Conservation (phyloP, 1,284 basidiomycete genomes). For the Athelia psychrophila region DNA sequence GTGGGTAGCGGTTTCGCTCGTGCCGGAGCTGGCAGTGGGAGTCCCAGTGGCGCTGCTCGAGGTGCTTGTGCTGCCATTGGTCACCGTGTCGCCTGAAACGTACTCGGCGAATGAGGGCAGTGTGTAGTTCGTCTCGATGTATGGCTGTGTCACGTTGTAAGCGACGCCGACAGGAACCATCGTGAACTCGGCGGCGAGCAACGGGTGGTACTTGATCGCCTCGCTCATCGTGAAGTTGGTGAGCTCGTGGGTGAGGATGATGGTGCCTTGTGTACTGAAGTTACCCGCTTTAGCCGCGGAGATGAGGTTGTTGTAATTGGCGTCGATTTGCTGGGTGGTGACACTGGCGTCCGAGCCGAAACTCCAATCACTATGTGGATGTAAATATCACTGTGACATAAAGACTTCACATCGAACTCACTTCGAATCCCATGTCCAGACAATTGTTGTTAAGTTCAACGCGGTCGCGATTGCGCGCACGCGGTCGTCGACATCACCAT, state of each 20-base stretch:
- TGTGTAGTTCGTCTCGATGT: constrained; percentile 38
- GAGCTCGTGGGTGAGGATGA: constrained; percentile 47
- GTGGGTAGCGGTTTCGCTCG: too few relatives aligned
- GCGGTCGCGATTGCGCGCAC: constrained; percentile 62
- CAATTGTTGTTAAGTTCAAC: constrained; percentile 54
- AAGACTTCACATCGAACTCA: too few relatives aligned
- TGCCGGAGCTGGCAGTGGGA: too few relatives aligned
- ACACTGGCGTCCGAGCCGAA: constrained; percentile 32
- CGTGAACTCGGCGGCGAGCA: constrained; percentile 39
- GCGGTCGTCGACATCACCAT: constrained; percentile 51
- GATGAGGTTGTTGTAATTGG: constrained; percentile 40
- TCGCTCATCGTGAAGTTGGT: constrained; percentile 49
- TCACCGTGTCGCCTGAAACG: constrained; percentile 10
- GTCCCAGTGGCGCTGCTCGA: too few relatives aligned
- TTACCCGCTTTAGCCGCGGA: constrained; percentile 34
- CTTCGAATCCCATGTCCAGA: constrained; percentile 54
- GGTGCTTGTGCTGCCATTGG: too few relatives aligned
- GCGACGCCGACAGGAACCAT: constrained; percentile 49
- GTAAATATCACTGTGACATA: too few relatives aligned
- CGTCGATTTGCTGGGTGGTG: constrained; percentile 38
- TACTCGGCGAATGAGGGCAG: constrained; percentile 44
- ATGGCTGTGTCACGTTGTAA: constrained; percentile 43
- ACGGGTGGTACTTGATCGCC: constrained; percentile 38
- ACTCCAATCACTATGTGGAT: constrained; percentile 49
- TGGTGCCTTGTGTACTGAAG: constrained; percentile 41